A percentile compares a stretch with the other conserved stretches of the same genome.
These are phyloP conservation scores for Aureobasidium sp. DNA, from an alignment of 2,329 filamentous ascomycete genomes.

Conservation along the genomic window DNA sequence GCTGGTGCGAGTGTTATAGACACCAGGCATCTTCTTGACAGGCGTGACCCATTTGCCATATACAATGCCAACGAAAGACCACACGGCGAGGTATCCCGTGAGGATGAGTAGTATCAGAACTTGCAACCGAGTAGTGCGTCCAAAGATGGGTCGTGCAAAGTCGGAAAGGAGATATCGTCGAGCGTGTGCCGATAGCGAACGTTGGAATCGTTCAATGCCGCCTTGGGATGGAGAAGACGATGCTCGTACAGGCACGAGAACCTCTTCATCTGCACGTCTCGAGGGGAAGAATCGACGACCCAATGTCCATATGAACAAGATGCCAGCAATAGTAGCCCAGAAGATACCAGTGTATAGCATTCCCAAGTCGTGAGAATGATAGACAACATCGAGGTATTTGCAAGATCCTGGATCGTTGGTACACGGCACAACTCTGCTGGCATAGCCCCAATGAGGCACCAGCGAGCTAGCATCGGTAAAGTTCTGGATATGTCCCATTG, in stretches of 20 bases:
- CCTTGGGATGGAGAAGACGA: constrained; percentile 34
- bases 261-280: constrained; percentile 24
- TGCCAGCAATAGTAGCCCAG: constrained; percentile 47
- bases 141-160: constrained; percentile 53
- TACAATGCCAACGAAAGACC: constrained; percentile 54
- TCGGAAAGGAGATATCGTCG: constrained; percentile 57
- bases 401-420: constrained; percentile 52
- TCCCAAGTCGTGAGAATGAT: constrained; percentile 46
- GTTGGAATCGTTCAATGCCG: constrained; percentile 15
- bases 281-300: constrained; percentile 17
- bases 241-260: constrained; percentile 23
- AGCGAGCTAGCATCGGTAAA: constrained; percentile 25
- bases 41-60: constrained; percentile 67
- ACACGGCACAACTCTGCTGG: constrained; percentile 49
- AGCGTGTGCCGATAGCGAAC: constrained; percentile 36
- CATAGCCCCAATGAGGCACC: constrained; percentile 50
- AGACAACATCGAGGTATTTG: constrained; percentile 51
- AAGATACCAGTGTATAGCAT: constrained; percentile 52
- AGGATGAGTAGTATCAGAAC: constrained; percentile 54
- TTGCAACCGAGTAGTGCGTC: constrained; percentile 61
- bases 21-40: constrained; percentile 48
- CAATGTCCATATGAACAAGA: constrained; percentile 33
- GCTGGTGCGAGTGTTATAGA: constrained; percentile 58
- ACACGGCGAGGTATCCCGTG: constrained; percentile 48
- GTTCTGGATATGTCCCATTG: constrained; percentile 22